Evolutionary conservation across 441 rosid genomes (phyloP), one percentile per base, ranked within the genome.

Genomic region (Adansonia rubrostipa): DNA sequence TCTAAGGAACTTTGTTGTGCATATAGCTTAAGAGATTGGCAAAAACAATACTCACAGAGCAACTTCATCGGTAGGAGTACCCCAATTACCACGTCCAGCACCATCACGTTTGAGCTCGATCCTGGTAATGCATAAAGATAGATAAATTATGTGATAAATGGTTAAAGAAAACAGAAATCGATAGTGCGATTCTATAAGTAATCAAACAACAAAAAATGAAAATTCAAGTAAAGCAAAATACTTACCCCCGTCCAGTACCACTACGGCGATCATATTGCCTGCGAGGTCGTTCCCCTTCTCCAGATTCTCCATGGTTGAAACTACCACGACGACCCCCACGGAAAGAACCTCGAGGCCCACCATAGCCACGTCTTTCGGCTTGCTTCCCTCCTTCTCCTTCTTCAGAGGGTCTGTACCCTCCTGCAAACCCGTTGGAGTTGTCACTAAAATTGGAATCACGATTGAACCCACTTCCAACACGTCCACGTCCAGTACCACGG

Each of bases 1-100:
- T 5, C 1, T n/a, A 4, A 56, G 65, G 60, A n/a, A n/a, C 6
- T 47, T 9, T 9, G 8, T 13, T 20, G 4, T 44, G 14, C 15
- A 42, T n/a, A 14, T 1, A 1, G 48, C 66, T 57, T 20, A 22
- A 69, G n/a, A 9, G 8, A 11, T 0, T 20, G 9, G n/a, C 14
- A 67, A 53, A 42, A 48, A 15, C 50, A 68, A 75, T 48, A 81
- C 99, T 89, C 74, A 96, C 99, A 74, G 87, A 61, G 89, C 72
- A 82, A 93, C 77, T 4, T 96, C 98, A 86, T 89, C 98, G 67
- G 86, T 71, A 9, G 87, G 78, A 61, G 88, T 86, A 86, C 98
- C 99, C 99, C 98, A 93, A 78, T 96, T 94, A 4, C 95, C 92
- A 72, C 94, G 94, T 68, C 99, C 98, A 86, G 92, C 75, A 5